Conservation (phyloP, 257 asterid genomes). For the Agastache rugosa region DNA sequence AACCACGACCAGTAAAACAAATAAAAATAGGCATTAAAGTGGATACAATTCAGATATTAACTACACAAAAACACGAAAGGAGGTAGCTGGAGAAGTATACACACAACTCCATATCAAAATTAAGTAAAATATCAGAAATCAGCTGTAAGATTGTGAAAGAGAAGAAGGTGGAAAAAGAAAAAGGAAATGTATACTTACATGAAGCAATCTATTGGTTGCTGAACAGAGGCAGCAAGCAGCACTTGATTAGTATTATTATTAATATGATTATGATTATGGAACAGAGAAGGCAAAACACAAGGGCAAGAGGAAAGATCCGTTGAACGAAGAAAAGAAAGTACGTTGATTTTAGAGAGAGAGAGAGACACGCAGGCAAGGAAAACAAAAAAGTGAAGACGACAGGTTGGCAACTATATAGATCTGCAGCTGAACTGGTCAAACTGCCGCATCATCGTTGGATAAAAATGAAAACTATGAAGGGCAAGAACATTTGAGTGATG, state of each 20-base stretch:
- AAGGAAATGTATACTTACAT: slow-evolving; percentile 43
- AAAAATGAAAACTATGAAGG: too few relatives aligned
- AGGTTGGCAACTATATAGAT: slow-evolving; percentile 38
- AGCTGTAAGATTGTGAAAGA: not conserved
- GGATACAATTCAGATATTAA: slow-evolving; percentile 40
- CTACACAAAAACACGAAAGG: slow-evolving; percentile 13
- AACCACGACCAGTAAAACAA: slow-evolving; percentile 42
- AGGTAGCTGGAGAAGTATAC: not conserved
- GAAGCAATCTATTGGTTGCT: slow-evolving; percentile 39
- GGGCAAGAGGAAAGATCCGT: slow-evolving; percentile 21
- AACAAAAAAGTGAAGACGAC: slow-evolving; percentile 26
- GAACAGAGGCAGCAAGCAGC: slow-evolving; percentile 35
- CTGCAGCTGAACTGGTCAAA: slow-evolving; percentile 46
- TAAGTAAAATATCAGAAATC: slow-evolving; percentile 11
- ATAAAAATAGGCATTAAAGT: slow-evolving; percentile 37
- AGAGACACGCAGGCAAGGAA: not conserved
- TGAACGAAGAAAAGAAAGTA: slow-evolving; percentile 30
- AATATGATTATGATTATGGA: not conserved
- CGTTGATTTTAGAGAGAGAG: slow-evolving; percentile 17
- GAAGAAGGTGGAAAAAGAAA: not conserved
- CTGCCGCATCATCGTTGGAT: slow-evolving; percentile 38
- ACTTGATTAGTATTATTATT: slow-evolving; percentile 36
- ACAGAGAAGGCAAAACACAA: not conserved
- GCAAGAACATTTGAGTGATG: too few relatives aligned
- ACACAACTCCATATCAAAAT: slow-evolving; percentile 39